Base-by-base conservation (phyloP, 2,329 filamentous ascomycete genomes). In the Alternaria gaisen region DNA sequence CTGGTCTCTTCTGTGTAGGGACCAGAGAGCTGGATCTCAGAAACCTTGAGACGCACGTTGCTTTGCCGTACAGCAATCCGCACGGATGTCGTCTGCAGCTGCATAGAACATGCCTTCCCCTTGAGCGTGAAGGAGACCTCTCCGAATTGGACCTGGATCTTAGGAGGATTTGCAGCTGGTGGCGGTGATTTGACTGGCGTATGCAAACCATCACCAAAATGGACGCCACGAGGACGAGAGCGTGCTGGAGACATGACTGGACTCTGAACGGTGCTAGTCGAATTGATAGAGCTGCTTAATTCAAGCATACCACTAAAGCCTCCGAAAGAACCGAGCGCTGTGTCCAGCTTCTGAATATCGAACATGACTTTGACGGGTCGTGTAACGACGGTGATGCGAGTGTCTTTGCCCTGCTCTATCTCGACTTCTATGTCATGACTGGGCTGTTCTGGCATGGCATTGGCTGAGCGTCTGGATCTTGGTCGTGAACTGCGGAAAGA, bases 301-400 rank as follows among this genome's bases (percentile, higher is more conserved):
- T 95, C 96, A 43, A 99, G 82, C 53, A 99, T 90, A 66, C 93
- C 93, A 76, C 94, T 97, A 43, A 99, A 82, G 0, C 95, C 95
- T 36, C 95, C 95, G 78, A 97, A 94, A 84, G 92, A 93, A 57
- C 88, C 88, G 61, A 98, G 88, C 0, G 92, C 92, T 70, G 97
- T 93, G 69, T 98, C 95, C 22, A 98, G 81, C 56, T 87, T 87
- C 65, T 90, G 89, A 16, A 97, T 81, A 73, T 98, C 92, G 41
- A 98, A 80, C 58, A 89, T 86, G 10, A 97, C 77, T 60, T 90
- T 87, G 2, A 97, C 78, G 6, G 94, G 93, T 10, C 96, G 83
- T 0, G 93, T 96, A 53, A 88, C 87, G 14, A 97, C 76, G 32
- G 91, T 88, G 16, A 91, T 65, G 8, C 76, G 72, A 11, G 66